Percentiles rank a stretch among this genome's conserved stretches.
phyloP scores from a whole-genome alignment of 768 basidiomycete genomes.

The Boletellus emodensis region DNA sequence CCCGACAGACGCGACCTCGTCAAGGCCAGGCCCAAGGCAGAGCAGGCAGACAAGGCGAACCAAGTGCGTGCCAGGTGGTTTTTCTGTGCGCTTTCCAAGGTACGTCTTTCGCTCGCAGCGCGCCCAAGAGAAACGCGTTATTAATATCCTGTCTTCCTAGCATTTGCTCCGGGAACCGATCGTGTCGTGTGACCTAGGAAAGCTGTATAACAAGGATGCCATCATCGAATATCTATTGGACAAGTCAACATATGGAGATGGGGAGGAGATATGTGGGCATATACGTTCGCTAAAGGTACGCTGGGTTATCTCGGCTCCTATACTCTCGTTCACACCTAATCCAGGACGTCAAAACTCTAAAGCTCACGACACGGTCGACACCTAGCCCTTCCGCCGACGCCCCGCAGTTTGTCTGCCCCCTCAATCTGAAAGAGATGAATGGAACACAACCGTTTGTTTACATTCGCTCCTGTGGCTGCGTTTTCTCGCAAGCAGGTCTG shows the following conservation, averaged over 20 bases:
- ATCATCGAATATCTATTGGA: slow-evolving; percentile 88
- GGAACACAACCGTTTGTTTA: slow-evolving; percentile 87
- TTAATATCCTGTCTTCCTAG: slow-evolving; percentile 36
- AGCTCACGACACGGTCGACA: slow-evolving; percentile 70
- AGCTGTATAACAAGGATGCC: slow-evolving; percentile 95
- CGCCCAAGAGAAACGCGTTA: background rate
- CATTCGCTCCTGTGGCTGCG: slow-evolving; percentile 81
- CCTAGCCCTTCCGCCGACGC: slow-evolving; percentile 35
- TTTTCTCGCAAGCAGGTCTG: slow-evolving; percentile 82
- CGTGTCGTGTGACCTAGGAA: slow-evolving; percentile 88
- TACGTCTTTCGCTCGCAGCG: slow-evolving; percentile 25
- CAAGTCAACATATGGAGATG: slow-evolving; percentile 81
- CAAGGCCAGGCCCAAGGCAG: slow-evolving; percentile 69
- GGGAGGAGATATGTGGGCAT: slow-evolving; percentile 88
- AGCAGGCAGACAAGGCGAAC: slow-evolving; percentile 88
- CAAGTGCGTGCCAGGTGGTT: slow-evolving; percentile 86
- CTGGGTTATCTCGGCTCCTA: background rate
- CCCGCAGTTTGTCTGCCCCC: slow-evolving; percentile 83
- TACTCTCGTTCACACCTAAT: background rate
- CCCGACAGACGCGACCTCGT: slow-evolving; percentile 81
- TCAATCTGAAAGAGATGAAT: slow-evolving; percentile 94
- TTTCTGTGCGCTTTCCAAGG: slow-evolving; percentile 95
- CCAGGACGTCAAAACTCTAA: slow-evolving; percentile 84
- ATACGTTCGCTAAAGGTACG: slow-evolving; percentile 85
- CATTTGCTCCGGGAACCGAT: slow-evolving; percentile 83